Evolutionary conservation across 164 flowering plant species (phyloP).

Genomic region (Brasenia schreberi): DNA sequence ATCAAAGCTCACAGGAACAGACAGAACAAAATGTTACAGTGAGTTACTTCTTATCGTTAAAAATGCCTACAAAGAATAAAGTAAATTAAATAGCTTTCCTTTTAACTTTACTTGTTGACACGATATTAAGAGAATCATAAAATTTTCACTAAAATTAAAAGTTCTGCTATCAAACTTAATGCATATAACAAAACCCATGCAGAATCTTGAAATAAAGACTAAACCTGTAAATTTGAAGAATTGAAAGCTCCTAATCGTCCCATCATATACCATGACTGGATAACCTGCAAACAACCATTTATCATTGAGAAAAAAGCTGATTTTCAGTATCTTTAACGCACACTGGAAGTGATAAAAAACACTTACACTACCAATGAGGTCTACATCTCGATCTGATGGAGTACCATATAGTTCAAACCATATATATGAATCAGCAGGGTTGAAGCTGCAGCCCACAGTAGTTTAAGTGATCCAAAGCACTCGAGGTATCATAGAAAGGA

Average conservation of each 20-base stretch:
- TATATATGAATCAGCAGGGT: constrained; percentile 65
- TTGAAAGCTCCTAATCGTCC: constrained; percentile 88
- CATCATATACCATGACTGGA: constrained; percentile 93
- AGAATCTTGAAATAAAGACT: neutral
- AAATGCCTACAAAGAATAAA: no score
- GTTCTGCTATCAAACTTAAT: no score
- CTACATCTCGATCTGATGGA: constrained; percentile 85
- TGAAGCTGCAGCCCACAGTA: constrained; percentile 41
- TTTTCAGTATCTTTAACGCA: neutral
- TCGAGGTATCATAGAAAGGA: no score
- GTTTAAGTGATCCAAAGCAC: neutral
- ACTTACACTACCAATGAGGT: constrained; percentile 82
- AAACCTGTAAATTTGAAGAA: constrained; percentile 80
- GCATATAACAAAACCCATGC: neutral
- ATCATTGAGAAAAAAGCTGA: neutral
- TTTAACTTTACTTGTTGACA: no score
- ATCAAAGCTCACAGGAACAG: no score
- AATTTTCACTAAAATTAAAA: no score
- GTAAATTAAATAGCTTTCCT: no score
- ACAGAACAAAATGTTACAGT: no score
- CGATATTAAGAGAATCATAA: no score
- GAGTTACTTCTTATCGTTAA: no score
- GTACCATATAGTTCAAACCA: constrained; percentile 89
- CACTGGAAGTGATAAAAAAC: neutral
- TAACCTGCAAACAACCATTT: constrained; percentile 38